A percentile compares a stretch with the other conserved stretches of the same genome.
Evolutionary conservation across 805 yeast species (phyloP).

Genomic region (Cyberlindnera suaveolens): DNA sequence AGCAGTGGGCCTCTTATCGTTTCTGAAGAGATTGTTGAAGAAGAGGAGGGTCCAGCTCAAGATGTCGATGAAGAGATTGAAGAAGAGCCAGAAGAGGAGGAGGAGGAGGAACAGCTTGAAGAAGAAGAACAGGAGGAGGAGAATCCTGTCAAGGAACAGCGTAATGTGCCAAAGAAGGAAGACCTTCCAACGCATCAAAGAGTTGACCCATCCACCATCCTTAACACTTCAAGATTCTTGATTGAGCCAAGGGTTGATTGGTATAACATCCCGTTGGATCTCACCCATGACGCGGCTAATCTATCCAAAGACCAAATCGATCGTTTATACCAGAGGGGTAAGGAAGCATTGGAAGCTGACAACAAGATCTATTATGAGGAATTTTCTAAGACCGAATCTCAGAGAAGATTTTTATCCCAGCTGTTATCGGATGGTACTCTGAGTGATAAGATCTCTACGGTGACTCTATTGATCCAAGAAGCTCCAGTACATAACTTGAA

Average conservation of each 20-base stretch:
- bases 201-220: slow-evolving; percentile 33
- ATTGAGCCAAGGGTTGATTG: slow-evolving; percentile 67
- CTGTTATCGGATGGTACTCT: slow-evolving; percentile 89
- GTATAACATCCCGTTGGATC: slow-evolving; percentile 54
- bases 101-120: slow-evolving; percentile 34
- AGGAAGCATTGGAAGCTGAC: slow-evolving; percentile 59
- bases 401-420: slow-evolving; percentile 81
- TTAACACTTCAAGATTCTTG: slow-evolving; percentile 47
- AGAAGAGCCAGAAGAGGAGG: slow-evolving; percentile 28
- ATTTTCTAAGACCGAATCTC: slow-evolving; percentile 70
- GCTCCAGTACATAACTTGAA: slow-evolving; percentile 87
- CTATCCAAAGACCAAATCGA: slow-evolving; percentile 49
- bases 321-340: slow-evolving; percentile 59
- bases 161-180: slow-evolving; percentile 17
- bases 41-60: slow-evolving; percentile 17
- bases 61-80: slow-evolving; percentile 31
- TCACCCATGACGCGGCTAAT: slow-evolving; percentile 16
- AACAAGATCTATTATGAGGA: slow-evolving; percentile 67
- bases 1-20: slow-evolving; percentile 31
- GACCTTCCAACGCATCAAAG: slow-evolving; percentile 22
- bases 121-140: slow-evolving; percentile 29
- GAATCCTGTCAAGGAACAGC: slow-evolving; percentile 21
- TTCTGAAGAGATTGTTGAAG: slow-evolving; percentile 35
- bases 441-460: slow-evolving; percentile 90
- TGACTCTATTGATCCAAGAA: slow-evolving; percentile 88